phyloP scores from a whole-genome alignment of 2,329 filamentous ascomycete species.

The Macroventuria anomochaeta region DNA sequence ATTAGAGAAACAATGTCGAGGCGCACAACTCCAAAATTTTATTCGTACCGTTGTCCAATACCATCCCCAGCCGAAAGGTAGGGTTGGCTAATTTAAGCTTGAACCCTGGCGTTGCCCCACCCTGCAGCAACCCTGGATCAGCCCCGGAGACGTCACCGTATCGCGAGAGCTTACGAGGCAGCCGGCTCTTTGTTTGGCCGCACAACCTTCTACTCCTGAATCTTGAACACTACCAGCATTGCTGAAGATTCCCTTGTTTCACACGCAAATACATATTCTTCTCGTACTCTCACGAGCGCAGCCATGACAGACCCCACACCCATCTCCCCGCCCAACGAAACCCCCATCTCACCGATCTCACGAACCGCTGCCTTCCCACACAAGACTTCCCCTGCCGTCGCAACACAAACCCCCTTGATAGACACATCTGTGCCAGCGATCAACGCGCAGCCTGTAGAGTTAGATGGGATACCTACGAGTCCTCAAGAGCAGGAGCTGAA shows the following conservation, averaged over 20 bases:
- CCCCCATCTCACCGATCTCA: conserved; percentile 33
- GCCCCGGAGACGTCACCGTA: conserved; percentile 26
- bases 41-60: too few relatives aligned
- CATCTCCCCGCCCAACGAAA: conserved; percentile 23
- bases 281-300: not conserved
- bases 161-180: conserved; percentile 24
- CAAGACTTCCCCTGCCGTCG: conserved; percentile 32
- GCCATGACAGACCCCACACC: conserved; percentile 22
- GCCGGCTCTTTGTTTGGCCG: conserved; percentile 22
- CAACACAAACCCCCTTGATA: conserved; percentile 44
- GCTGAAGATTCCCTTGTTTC: not conserved
- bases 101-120: conserved; percentile 18
- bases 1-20: not conserved
- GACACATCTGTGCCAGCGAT: conserved; percentile 50
- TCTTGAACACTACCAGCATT: not conserved
- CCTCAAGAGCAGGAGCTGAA: conserved; percentile 37
- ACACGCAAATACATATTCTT: not conserved
- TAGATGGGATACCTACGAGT: conserved; percentile 46
- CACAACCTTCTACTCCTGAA: not conserved
- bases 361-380: conserved; percentile 34
- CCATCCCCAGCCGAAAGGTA: not conserved
- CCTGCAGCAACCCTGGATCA: conserved; percentile 13
- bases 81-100: conserved; percentile 13
- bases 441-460: conserved; percentile 53
- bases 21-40: not conserved